Base-by-base conservation (phyloP, 176 grass and related monocot genomes). In the Lolium rigidum region DNA sequence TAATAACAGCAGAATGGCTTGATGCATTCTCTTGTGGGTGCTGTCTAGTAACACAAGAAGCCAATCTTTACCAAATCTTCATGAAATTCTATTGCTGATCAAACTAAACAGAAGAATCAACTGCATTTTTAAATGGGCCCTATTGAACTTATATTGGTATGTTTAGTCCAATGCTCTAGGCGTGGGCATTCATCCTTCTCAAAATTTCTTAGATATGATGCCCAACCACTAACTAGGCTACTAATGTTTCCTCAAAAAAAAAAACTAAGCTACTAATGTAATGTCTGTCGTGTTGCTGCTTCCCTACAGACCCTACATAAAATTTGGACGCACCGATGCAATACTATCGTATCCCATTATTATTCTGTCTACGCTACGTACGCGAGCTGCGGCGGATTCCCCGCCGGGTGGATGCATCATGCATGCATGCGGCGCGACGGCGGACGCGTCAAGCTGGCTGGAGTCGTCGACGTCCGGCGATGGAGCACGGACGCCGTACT, bases 281-380 rank as follows among this genome's bases (percentile, higher is more conserved):
- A 68, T 6, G 44, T 2, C 49, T 5, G 9, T 76, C 25, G 49
- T 12, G 74, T 7, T 12, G 49, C 74, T 55, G 49, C 48, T 55
- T 55, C 74, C 74, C 74, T 55, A 76, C 49, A 20, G 74, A 76
- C 49, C 74, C 74, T 55, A 20, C 73, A 76, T 7, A 22, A 76
- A 46, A 54, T 35, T 17, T 35, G 73, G 49, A 9, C 73, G 25
- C 15, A 51, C 24, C 54, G 10, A 76, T 18, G 8, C 24, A 52
- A 13, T 0, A 52, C 8, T 76, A 76, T 54, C 73, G 15, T 15
- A 46, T 5, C 44, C 68, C 70, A 49, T 74, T 15, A 74, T 74
- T 74, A 74, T 74, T 74, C 21, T 26, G 44, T 49, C 49, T 18
- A 11, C 8, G 48, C 49, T 18, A 76, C 28, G 15, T 24, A 76